Evolutionary conservation across 208 protist species (phyloP), one percentile per base, ranked within the genome.

Genomic region (Jaenimonas drosophilae): DNA sequence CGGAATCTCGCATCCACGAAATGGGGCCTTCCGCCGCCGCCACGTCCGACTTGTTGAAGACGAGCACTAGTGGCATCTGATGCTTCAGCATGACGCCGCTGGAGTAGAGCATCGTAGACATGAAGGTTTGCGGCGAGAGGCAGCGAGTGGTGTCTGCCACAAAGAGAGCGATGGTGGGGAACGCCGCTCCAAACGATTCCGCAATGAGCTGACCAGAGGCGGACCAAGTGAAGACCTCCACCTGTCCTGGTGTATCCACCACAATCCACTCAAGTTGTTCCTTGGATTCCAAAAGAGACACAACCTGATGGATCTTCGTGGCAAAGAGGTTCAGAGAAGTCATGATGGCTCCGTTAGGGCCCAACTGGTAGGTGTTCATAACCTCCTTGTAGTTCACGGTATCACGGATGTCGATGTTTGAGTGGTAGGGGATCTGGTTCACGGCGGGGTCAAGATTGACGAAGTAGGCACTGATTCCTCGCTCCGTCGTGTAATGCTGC

Each of bases 341-440:
- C 56, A 99, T 80, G 57, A 99, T 99, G 40, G 81, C 97, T 17
- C 98, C 98, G 60, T 99, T 99, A 14, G 98, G 98, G 21, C 98
- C 98, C 0, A 99, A 58, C 3, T 64, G 85, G 59, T 97, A 97
- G 60, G 96, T 84, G 54, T 96, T 94, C 97, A 99, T 99, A 1
- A 99, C 95, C 54, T 98, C 81, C 29, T 97, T 94, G 79, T 99
- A 99, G 46, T 98, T 89, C 12, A 99, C 88, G 24, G 97, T 99
- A 63, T 99, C 98, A 19, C 98, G 78, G 54, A 99, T 99, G 70
- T 99, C 98, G 57, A 99, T 99, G 68, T 98, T 98, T 16, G 85
- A 75, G 26, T 63, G 69, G 76, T 97, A 99, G 2, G 96, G 94
- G 20, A 98, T 63, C 17, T 96, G 64, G 2, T 58, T 41, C 16